Evolutionary conservation across 345 rosid genomes (phyloP).

Genomic region (Pistacia integerrima): DNA sequence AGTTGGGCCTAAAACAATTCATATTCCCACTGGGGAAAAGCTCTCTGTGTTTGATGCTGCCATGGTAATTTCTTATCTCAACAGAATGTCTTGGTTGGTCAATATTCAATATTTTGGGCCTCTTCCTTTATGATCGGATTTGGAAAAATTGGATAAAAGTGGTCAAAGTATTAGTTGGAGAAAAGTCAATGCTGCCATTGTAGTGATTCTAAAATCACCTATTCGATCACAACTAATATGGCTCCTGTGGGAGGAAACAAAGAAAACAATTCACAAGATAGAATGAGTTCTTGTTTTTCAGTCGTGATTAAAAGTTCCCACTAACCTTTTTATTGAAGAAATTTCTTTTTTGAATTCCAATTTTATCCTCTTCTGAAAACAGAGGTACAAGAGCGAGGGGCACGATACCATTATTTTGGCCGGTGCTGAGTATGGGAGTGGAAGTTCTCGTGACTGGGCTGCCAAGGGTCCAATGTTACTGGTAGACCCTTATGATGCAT

Average conservation of each 20-base stretch:
- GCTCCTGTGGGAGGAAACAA: no score
- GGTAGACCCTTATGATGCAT: constrained; percentile 38
- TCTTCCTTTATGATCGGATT: no score
- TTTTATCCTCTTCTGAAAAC: constrained; percentile 21
- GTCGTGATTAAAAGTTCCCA: neutral
- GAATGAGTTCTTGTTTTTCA: no score
- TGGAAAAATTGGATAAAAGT: no score
- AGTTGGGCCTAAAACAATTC: constrained; percentile 88
- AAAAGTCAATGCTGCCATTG: no score
- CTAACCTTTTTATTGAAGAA: neutral
- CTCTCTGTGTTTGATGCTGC: constrained; percentile 82
- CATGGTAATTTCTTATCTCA: constrained; percentile 52
- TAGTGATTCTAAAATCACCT: no score
- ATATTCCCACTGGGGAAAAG: constrained; percentile 79
- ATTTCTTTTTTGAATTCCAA: no score
- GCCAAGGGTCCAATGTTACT: constrained; percentile 95
- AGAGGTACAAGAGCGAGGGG: constrained; percentile 81
- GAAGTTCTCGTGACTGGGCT: constrained; percentile 99
- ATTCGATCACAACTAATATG: no score
- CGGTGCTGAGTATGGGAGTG: constrained; percentile 93
- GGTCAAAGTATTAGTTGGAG: no score
- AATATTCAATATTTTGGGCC: neutral
- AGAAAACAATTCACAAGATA: no score
- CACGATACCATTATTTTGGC: constrained; percentile 73
- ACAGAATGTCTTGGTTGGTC: neutral